Evolutionary conservation across 2,329 filamentous ascomycete genomes (phyloP).

Genomic region (Penicillium nordicum): DNA sequence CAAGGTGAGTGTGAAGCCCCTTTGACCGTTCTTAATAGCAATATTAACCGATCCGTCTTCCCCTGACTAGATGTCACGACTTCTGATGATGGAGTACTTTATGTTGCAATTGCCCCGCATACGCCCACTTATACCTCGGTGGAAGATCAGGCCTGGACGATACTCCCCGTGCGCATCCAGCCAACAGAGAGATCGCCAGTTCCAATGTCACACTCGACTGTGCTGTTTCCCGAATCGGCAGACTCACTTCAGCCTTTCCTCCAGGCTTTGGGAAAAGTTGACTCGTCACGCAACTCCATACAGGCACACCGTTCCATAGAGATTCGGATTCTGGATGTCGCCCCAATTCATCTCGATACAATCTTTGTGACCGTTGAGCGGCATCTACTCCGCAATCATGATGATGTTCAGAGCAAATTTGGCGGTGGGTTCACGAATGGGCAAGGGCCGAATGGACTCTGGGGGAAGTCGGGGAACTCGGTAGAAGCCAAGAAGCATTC

Average conservation of each 20-base stretch:
- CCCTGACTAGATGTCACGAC: constrained; percentile 17
- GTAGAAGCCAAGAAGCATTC: constrained; percentile 32
- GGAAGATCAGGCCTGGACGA: constrained; percentile 72
- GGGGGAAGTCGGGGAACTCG: constrained; percentile 34
- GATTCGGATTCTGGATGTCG: constrained; percentile 75
- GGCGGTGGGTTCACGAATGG: constrained; percentile 57
- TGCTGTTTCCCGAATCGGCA: constrained; percentile 72
- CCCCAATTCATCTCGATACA: constrained; percentile 74
- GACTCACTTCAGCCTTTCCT: constrained; percentile 76
- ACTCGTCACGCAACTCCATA: constrained; percentile 70
- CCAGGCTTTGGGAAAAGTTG: constrained; percentile 65
- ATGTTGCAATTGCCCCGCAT: constrained; percentile 48
- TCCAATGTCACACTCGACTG: constrained; percentile 68
- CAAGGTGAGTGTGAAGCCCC: constrained; percentile 45
- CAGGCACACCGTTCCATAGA: constrained; percentile 76
- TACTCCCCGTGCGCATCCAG: constrained; percentile 67
- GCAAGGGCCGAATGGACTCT: constrained; percentile 40
- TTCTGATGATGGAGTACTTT: constrained; percentile 34
- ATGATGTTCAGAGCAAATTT: constrained; percentile 80
- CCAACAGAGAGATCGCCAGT: constrained; percentile 48
- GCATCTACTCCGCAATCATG: constrained; percentile 72
- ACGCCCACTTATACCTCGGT: constrained; percentile 42
- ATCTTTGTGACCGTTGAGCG: constrained; percentile 84
- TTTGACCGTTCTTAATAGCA: not conserved
- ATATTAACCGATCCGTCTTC: constrained; percentile 6